A percentile compares a stretch with the other conserved stretches of the same genome.
These are phyloP conservation scores for Petunia secreta DNA, from an alignment of 257 asterid species.

Conservation along the genomic window DNA sequence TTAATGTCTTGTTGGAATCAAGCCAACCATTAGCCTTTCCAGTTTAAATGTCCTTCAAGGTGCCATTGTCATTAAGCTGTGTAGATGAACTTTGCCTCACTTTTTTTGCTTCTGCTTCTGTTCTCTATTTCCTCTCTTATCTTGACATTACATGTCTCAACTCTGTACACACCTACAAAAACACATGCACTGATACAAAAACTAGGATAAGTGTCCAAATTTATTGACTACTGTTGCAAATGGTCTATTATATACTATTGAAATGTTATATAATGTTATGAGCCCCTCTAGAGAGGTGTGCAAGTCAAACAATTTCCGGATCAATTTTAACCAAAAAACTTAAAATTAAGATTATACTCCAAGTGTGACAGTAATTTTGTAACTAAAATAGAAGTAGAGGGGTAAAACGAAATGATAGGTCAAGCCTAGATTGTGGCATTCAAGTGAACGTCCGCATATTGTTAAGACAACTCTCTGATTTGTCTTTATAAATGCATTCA, in stretches of 20 bases:
- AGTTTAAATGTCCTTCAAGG: too few species aligned
- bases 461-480: background rate
- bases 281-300: background rate
- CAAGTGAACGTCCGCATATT: slow-evolving; percentile 65
- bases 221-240: too few species aligned
- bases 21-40: too few species aligned
- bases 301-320: background rate
- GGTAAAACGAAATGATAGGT: slow-evolving; percentile 59
- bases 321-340: background rate
- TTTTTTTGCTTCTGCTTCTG: too few species aligned
- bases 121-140: too few species aligned
- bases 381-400: background rate
- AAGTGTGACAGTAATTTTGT: too few species aligned
- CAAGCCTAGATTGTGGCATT: slow-evolving; percentile 80
- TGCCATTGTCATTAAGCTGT: too few species aligned
- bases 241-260: too few species aligned
- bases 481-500: background rate
- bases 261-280: background rate
- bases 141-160: background rate
- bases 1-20: background rate
- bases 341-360: too few species aligned
- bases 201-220: too few species aligned
- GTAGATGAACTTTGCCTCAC: too few species aligned
- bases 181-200: too few species aligned
- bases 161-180: background rate